Conservation (phyloP, 768 basidiomycete species). For the Kwoniella bestiolae region DNA sequence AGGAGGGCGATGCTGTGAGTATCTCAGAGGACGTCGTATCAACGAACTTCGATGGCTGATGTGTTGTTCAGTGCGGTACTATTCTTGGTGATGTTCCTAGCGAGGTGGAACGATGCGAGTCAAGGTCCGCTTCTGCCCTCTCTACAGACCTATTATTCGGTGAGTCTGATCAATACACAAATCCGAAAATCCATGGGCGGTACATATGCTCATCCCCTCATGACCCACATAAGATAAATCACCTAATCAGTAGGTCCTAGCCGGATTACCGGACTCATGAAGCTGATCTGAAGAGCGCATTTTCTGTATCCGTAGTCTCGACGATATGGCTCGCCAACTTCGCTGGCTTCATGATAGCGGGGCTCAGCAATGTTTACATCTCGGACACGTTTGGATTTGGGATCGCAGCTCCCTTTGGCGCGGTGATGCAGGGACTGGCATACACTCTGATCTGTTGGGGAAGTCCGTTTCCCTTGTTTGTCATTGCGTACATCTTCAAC, state of each 20-base stretch:
- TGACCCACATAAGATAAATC: too few species aligned
- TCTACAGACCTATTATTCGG: constrained; percentile 67
- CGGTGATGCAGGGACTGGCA: constrained; percentile 36
- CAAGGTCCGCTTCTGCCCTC: constrained; percentile 75
- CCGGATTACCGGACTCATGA: too few species aligned
- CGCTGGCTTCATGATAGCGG: constrained; percentile 62
- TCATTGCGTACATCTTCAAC: constrained; percentile 60
- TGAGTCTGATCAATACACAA: too few species aligned
- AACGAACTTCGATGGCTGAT: too few species aligned
- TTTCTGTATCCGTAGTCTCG: constrained; percentile 65
- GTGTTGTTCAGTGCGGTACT: constrained; percentile 24
- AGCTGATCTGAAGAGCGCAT: too few species aligned
- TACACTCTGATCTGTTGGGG: constrained; percentile 59
- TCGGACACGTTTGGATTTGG: constrained; percentile 57
- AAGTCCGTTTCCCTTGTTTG: constrained; percentile 62
- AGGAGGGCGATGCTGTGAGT: too few species aligned
- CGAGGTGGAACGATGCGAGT: constrained; percentile 77
- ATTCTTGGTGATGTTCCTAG: constrained; percentile 45
- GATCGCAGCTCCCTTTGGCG: constrained; percentile 36
- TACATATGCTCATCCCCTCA: too few species aligned
- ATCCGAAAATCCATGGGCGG: too few species aligned
- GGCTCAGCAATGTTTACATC: constrained; percentile 62
- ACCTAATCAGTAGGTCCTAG: constrained; percentile 40
- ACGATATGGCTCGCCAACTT: constrained; percentile 65
- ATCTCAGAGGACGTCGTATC: too few species aligned